Conservation (phyloP, 2,329 filamentous ascomycete genomes). For the Nannizziopsis barbatae region DNA sequence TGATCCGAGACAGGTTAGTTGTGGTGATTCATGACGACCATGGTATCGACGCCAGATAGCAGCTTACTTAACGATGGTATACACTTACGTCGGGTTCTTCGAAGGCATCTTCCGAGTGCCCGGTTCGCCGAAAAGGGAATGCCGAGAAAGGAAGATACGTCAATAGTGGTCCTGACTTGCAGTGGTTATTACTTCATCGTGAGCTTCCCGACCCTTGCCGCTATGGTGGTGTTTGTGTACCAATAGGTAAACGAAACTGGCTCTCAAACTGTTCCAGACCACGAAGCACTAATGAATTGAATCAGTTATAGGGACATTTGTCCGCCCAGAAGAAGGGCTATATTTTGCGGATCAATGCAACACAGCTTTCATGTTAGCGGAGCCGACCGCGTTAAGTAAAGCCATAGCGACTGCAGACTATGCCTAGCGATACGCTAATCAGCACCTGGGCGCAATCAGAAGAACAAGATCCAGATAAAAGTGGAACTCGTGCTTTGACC, state of each 20-base stretch:
- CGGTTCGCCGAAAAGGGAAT: conserved; percentile 28
- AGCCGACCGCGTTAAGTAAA: conserved; percentile 23
- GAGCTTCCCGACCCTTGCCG: conserved; percentile 37
- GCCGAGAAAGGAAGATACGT: conserved; percentile 23
- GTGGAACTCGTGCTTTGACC: neutral
- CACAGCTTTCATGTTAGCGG: conserved; percentile 30
- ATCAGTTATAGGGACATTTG: conserved; percentile 23
- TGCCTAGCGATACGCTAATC: conserved; percentile 18
- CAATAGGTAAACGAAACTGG: conserved; percentile 22
- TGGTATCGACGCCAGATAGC: conserved; percentile 24
- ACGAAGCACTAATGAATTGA: neutral
- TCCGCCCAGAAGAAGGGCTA: conserved; percentile 34
- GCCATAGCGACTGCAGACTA: conserved; percentile 26
- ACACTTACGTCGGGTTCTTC: conserved; percentile 31
- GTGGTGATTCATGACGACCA: conserved; percentile 10
- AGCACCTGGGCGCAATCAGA: neutral
- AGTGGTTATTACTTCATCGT: conserved; percentile 41
- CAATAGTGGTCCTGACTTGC: conserved; percentile 34
- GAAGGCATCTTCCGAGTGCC: conserved; percentile 21
- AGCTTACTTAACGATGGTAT: conserved; percentile 38
- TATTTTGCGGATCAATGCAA: conserved; percentile 35
- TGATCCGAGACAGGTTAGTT: neutral
- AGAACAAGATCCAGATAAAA: neutral
- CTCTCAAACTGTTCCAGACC: neutral
- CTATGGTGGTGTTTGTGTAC: conserved; percentile 38